Evolutionary conservation across 2,329 filamentous ascomycete genomes (phyloP).

Genomic region (Colletotrichum echinochloae): DNA sequence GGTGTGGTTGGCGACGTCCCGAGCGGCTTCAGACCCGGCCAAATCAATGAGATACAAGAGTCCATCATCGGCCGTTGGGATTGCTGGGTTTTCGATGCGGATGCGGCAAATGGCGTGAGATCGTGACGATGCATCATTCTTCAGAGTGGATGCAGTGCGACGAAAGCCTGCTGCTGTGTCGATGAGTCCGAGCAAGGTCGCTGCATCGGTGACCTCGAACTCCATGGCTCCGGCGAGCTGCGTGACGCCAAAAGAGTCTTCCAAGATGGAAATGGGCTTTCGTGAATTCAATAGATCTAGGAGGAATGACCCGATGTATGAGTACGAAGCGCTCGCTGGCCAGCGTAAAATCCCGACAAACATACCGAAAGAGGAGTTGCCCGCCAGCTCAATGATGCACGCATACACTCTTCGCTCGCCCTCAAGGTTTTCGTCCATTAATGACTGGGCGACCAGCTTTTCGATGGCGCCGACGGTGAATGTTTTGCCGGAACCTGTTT

Average conservation of each 20-base stretch:
- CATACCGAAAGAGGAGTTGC: constrained; percentile 50
- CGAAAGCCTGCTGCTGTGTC: constrained; percentile 55
- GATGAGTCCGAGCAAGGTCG: constrained; percentile 49
- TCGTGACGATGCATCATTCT: constrained; percentile 61
- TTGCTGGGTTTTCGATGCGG: constrained; percentile 51
- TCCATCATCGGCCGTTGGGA: constrained; percentile 52
- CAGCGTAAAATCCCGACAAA: neutral
- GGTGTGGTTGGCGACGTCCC: constrained; percentile 55
- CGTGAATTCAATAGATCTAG: constrained; percentile 57
- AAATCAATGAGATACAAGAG: constrained; percentile 61
- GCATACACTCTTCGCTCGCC: constrained; percentile 50
- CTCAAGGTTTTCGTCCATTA: constrained; percentile 46
- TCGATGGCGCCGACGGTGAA: constrained; percentile 58
- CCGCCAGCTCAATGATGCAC: constrained; percentile 55
- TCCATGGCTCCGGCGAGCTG: constrained; percentile 60
- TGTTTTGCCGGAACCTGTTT: constrained; percentile 63
- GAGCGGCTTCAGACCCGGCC: constrained; percentile 61
- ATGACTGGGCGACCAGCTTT: constrained; percentile 52
- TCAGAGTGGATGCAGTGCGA: constrained; percentile 55
- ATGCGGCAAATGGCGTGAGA: constrained; percentile 63
- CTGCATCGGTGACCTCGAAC: constrained; percentile 47
- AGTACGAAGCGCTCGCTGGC: neutral
- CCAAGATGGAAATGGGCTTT: constrained; percentile 55
- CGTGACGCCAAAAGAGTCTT: constrained; percentile 58
- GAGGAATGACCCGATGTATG: neutral